These are phyloP conservation scores for Chaetomiaceae sp. DNA, from an alignment of 2,329 filamentous ascomycete genomes.

Conservation along the genomic window DNA sequence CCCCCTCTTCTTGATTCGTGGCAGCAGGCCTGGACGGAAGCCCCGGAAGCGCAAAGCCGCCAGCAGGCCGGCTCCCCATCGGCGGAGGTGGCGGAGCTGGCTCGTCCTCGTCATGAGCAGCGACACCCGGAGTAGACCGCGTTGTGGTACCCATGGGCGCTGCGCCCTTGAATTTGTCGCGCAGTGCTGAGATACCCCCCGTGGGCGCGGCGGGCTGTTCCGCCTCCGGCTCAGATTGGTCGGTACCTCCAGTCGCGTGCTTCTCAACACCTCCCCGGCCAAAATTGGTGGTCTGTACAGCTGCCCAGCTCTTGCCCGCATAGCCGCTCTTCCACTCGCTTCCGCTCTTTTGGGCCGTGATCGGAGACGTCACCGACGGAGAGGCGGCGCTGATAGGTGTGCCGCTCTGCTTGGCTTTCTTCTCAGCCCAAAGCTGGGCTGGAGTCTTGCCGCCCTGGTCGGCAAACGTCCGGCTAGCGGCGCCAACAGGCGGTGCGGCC, in stretches of 20 bases:
- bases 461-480: slow-evolving; percentile 87
- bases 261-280: slow-evolving; percentile 58
- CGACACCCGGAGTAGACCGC: slow-evolving; percentile 33
- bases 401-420: slow-evolving; percentile 77
- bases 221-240: slow-evolving; percentile 40
- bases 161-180: slow-evolving; percentile 78
- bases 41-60: slow-evolving; percentile 74
- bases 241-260: slow-evolving; percentile 60
- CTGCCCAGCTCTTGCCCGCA: slow-evolving; percentile 80
- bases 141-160: slow-evolving; percentile 58
- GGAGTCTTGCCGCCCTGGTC: slow-evolving; percentile 94
- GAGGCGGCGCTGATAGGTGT: slow-evolving; percentile 43
- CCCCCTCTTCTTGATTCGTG: slow-evolving; percentile 54
- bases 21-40: slow-evolving; percentile 58
- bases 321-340: slow-evolving; percentile 90
- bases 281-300: slow-evolving; percentile 71
- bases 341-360: slow-evolving; percentile 68
- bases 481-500: slow-evolving; percentile 62
- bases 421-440: slow-evolving; percentile 95
- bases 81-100: slow-evolving; percentile 60
- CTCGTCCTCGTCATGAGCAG: slow-evolving; percentile 41
- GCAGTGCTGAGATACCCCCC: slow-evolving; percentile 67
- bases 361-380: slow-evolving; percentile 46
- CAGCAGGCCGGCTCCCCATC: slow-evolving; percentile 63
- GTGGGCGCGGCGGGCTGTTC: slow-evolving; percentile 46